These are phyloP conservation scores for Phyllosticta citrichinensis DNA, from an alignment of 2,329 filamentous ascomycete genomes.

Conservation along the genomic window DNA sequence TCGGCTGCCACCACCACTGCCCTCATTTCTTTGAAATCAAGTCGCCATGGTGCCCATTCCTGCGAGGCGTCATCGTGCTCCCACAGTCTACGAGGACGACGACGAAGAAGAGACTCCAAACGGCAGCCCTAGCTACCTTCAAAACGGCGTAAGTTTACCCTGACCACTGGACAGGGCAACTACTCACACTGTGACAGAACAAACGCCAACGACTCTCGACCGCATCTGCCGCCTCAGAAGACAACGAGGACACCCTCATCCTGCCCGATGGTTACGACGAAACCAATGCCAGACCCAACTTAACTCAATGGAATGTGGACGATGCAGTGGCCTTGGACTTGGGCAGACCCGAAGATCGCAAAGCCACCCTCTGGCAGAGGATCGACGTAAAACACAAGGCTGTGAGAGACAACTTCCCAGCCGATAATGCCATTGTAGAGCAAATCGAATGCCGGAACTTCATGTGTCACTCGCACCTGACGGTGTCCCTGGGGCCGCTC, in stretches of 20 bases:
- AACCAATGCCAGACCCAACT: background rate
- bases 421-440: conserved; percentile 80
- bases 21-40: background rate
- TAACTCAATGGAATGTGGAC: background rate
- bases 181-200: background rate
- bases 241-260: background rate
- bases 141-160: background rate
- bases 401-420: conserved; percentile 50
- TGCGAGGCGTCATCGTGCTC: conserved; percentile 3
- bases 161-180: background rate
- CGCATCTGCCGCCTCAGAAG: background rate
- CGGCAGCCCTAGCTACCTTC: background rate
- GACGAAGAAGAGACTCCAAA: background rate
- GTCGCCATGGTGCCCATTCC: conserved; percentile 3
- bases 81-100: background rate
- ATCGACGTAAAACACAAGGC: conserved; percentile 13
- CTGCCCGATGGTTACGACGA: background rate
- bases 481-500: conserved; percentile 77
- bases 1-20: background rate
- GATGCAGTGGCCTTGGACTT: background rate
- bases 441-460: conserved; percentile 83
- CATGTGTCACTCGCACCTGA: conserved; percentile 84
- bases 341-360: background rate
- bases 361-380: background rate
- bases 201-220: conserved; percentile 2